Evolutionary conservation across 2,329 filamentous ascomycete species (phyloP).

Genomic region (Arthrobotrys entomopaga): DNA sequence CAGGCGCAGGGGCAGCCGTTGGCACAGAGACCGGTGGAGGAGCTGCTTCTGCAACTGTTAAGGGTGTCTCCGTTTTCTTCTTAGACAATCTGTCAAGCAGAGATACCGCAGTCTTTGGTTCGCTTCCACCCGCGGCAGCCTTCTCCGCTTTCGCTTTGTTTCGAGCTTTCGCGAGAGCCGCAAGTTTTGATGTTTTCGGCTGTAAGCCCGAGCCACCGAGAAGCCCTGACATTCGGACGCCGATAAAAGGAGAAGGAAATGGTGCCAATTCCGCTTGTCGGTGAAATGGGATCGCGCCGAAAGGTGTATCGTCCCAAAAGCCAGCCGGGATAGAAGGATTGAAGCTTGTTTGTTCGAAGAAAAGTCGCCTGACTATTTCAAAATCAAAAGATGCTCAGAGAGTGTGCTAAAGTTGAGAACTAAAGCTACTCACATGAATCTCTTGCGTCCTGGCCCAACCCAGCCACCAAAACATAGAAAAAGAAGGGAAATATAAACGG

Average conservation of each 20-base stretch:
- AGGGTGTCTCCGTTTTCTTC: constrained; percentile 49
- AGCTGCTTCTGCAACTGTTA: background rate
- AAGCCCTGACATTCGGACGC: constrained; percentile 69
- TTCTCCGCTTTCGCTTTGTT: constrained; percentile 77
- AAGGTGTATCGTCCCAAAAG: constrained; percentile 86
- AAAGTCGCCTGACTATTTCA: constrained; percentile 43
- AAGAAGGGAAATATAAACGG: background rate
- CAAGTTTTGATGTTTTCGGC: constrained; percentile 84
- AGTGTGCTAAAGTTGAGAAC: constrained; percentile 26
- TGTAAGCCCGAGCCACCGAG: constrained; percentile 77
- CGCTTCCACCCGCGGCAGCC: constrained; percentile 29
- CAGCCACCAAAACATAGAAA: constrained; percentile 1
- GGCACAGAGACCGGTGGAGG: constrained; percentile 1
- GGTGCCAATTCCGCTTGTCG: constrained; percentile 73
- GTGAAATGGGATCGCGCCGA: constrained; percentile 77
- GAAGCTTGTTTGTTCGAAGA: constrained; percentile 53
- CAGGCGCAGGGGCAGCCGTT: background rate
- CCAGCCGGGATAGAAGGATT: constrained; percentile 60
- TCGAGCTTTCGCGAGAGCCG: constrained; percentile 84
- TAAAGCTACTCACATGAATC: constrained; percentile 50
- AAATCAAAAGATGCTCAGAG: constrained; percentile 56
- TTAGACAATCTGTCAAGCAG: constrained; percentile 56
- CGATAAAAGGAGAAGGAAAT: constrained; percentile 66
- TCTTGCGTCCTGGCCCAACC: constrained; percentile 3
- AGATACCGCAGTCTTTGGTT: constrained; percentile 58